Evolutionary conservation across 1,139 yeast species (phyloP), one percentile per base, ranked within the genome.

Genomic region (Blastobotrys arbuscula): DNA sequence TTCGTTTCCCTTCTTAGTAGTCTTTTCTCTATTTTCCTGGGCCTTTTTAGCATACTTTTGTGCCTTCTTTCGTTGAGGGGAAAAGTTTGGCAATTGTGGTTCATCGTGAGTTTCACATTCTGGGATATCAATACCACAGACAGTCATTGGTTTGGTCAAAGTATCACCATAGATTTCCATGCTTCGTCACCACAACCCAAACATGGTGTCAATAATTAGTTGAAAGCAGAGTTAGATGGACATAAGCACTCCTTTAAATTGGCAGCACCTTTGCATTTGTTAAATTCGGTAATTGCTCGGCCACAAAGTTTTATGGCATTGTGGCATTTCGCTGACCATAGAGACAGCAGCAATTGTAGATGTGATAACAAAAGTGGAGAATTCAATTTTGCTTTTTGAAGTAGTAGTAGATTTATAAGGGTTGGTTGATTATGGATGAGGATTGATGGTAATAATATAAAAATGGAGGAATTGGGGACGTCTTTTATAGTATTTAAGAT

Each of bases 301-400:
- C 49, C 49, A 21, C 49, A 46, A 28, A n/a, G 37, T 43, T 19
- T 38, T 35, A 21, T 46, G 42, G 30, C 49, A 46, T 42, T 47
- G 50, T 37, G 50, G 46, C 13, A 33, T 37, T 12, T 24, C 24
- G 10, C 21, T 41, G 26, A 37, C 45, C 9, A 12, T 28, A 18
- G 39, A 5, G 5, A 20, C 20, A 21, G 45, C 31, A 23, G 39
- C 28, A 23, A 39, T 21, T 3, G 36, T 10, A 9, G 44, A 18
- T 6, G 34, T 19, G 5, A 18, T 33, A 7, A 10, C 19, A 16
- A n/a, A 5, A 33, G 10, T 33, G 6, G 36, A 9, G 16, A 33
- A 33, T 33, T 33, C 9, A 5, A 33, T 33, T 33, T 24, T 24
- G 7, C 28, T 24, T 24, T 24, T 7, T 24, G n/a, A 24, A 24